A percentile compares a stretch with the other conserved stretches of the same genome.
These are phyloP conservation scores for Anacardium occidentale DNA, from an alignment of 345 rosid genomes.

Conservation along the genomic window DNA sequence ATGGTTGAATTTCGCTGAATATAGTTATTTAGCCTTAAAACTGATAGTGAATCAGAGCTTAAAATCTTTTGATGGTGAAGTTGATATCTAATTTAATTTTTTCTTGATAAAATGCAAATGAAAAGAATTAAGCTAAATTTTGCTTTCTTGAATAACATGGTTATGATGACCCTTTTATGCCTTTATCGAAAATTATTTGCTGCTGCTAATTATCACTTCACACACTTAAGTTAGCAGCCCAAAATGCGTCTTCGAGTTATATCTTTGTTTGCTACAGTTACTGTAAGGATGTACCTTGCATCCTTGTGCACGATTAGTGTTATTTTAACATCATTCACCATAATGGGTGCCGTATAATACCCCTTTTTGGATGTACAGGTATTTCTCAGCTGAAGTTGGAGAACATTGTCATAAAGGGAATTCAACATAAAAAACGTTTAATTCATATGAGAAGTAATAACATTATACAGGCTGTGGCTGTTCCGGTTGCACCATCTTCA, in stretches of 20 bases:
- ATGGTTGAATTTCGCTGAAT: background rate
- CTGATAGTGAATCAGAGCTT: background rate
- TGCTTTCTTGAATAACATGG: too few species aligned
- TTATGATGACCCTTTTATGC: too few species aligned
- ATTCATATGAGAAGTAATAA: slow-evolving; percentile 36
- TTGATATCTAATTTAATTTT: background rate
- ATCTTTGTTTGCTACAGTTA: slow-evolving; percentile 16
- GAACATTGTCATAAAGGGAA: slow-evolving; percentile 38
- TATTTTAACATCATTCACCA: slow-evolving; percentile 4
- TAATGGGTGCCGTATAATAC: slow-evolving; percentile 9
- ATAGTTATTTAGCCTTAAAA: too few species aligned
- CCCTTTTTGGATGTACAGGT: slow-evolving; percentile 44
- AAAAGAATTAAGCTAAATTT: background rate
- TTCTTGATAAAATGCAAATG: background rate
- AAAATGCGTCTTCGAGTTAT: background rate
- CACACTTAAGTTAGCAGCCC: background rate
- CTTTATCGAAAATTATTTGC: too few species aligned
- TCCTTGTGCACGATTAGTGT: background rate
- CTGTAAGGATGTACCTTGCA: background rate
- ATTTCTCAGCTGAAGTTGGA: slow-evolving; percentile 45
- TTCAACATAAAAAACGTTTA: slow-evolving; percentile 28
- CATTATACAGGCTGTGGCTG: slow-evolving; percentile 57
- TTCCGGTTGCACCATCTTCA: slow-evolving; percentile 58
- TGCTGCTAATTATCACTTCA: background rate
- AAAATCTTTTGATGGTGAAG: background rate